phyloP scores from a whole-genome alignment of 192 early-diverging fungal species.

The Entomortierella parvispora region DNA sequence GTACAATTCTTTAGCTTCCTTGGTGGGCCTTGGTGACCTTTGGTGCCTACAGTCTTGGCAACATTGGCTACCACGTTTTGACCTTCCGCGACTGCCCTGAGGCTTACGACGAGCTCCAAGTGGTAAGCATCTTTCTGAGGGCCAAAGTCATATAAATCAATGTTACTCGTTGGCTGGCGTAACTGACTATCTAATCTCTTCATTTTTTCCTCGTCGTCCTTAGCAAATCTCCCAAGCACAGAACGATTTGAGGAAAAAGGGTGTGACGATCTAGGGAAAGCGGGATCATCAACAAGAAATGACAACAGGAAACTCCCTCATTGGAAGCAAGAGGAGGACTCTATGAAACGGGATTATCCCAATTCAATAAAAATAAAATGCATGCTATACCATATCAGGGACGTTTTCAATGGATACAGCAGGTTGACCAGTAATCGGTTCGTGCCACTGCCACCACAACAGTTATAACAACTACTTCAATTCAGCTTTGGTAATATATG shows the following conservation, averaged over 20 bases:
- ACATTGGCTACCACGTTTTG: slow-evolving; percentile 86
- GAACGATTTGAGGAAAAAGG: slow-evolving; percentile 77
- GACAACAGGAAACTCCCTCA: background rate
- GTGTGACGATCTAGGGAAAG: slow-evolving; percentile 62
- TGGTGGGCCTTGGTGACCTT: slow-evolving; percentile 84
- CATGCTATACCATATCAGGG: no score
- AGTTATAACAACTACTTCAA: no score
- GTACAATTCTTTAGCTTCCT: slow-evolving; percentile 73
- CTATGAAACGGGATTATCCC: no score
- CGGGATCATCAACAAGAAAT: slow-evolving; percentile 30
- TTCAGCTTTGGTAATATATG: no score
- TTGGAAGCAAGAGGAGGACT: no score
- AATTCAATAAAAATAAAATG: no score
- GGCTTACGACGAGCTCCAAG: slow-evolving; percentile 83
- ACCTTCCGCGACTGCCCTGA: slow-evolving; percentile 95
- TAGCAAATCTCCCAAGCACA: slow-evolving; percentile 90
- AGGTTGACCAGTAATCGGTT: no score
- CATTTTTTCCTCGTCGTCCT: slow-evolving; percentile 4
- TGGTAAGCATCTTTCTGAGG: slow-evolving; percentile 60
- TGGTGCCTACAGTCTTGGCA: slow-evolving; percentile 89
- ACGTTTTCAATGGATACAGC: no score
- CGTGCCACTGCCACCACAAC: no score
- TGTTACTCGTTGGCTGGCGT: no score
- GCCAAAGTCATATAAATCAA: no score
- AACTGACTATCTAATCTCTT: no score